Evolutionary conservation across 768 basidiomycete genomes (phyloP), one percentile per base, ranked within the genome.

Genomic region (Lentinula boryana): DNA sequence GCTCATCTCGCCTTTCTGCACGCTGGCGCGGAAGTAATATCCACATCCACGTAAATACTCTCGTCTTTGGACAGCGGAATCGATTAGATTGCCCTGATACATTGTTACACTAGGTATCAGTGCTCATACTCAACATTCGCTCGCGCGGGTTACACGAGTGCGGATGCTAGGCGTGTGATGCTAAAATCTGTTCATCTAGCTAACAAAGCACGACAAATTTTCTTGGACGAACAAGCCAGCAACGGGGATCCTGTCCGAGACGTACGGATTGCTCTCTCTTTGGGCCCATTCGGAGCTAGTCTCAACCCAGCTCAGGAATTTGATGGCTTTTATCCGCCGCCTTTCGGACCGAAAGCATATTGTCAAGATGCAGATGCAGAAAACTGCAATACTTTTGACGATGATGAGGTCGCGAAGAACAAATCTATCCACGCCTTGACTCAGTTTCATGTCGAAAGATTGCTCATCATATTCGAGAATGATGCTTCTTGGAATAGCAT

Each of bases 261-360:
- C 23, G 40, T 80, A 64, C 76, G 73, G 31, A 78, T 93, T 38
- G 87, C 83, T 2, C 76, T 94, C 4, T 91, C 88, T 5, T 72
- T 92, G 32, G 91, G 91, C 16, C 85, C 89, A 0, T 91, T 82
- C 66, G 90, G 91, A 40, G 86, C 88, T 1, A 85, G 81, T 4
- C 74, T 90, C 15, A 68, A 70, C 6, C 84, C 85, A 0, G 80
- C 87, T 57, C 85, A 89, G 61, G 91, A 93, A 68, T 92, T 87
- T 66, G 78, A 80, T 61, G 91, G 89, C 6, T 75, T 81, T 63
- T 93, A 91, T 67, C 91, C 91, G 1, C 85, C 87, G 0, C 88
- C 89, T 0, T 91, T 80, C 66, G 89, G 89, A 1, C 89, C 89
- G 2, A 75, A 70, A 60, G 79, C 68, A 23, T 80, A 71, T 62